Evolutionary conservation across 2,329 filamentous ascomycete species (phyloP), one percentile per base, ranked within the genome.

Genomic region (Cryphonectria radicalis): DNA sequence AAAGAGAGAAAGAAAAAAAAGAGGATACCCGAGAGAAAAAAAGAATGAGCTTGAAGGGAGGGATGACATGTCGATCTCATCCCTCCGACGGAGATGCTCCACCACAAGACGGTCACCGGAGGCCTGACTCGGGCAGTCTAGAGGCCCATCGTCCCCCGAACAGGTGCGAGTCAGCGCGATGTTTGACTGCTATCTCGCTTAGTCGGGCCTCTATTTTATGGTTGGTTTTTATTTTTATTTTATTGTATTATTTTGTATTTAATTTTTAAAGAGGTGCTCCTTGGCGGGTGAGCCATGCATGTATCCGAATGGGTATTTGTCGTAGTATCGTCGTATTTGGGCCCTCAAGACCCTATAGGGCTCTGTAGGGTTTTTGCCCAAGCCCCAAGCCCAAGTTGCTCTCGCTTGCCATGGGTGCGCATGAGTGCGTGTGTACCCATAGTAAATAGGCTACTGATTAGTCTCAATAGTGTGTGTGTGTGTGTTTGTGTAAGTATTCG

Each of bases 311-410:
- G 8, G 46, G 32, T 32, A 32, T 32, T 32, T 11, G 1, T 19
- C 43, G 17, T n/a, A 50, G 46, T 10, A 22, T 50, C 46, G 46
- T 50, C 46, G 46, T n/a, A 50, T 50, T n/a, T 50, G 46, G 46
- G 46, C 46, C 19, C 17, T 19, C 43, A 6, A 7, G 43, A 17
- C 43, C 43, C 46, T 50, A 50, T 50, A 50, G 46, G 22, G 53
- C 53, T 57, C 53, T 32, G 53, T 57, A 57, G 53, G 53, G 53
- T n/a, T 53, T 25, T 10, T 57, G 25, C n/a, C 53, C 53, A 57
- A 57, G 53, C 25, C 14, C 43, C 17, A 22, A 50, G 46, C 4
- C 32, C 28, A 28, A 28, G 28, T 28, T 17, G 19, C 53, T 55
- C n/a, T 57, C 53, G 53, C 46, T 50, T n/a, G 46, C 11, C 46